Percentiles rank a stretch among this genome's conserved stretches.
These are phyloP conservation scores for Hypomyces perniciosus DNA, from an alignment of 2,329 filamentous ascomycete genomes.

Conservation along the genomic window DNA sequence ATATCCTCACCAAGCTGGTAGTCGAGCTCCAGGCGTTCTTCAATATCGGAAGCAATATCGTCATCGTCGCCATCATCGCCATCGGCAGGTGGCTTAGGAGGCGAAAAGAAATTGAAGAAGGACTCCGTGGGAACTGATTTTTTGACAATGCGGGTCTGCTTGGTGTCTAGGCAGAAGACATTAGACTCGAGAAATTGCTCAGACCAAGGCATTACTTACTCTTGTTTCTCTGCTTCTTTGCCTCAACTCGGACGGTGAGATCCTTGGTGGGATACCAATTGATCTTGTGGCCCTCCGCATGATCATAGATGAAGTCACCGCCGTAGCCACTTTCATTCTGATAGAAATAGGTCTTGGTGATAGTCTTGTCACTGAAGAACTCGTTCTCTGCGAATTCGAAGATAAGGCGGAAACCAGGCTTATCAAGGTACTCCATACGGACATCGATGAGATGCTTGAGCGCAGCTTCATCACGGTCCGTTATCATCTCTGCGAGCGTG, in stretches of 20 bases:
- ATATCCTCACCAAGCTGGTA: conserved; percentile 99
- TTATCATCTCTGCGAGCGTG: conserved; percentile 96
- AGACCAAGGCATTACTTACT: conserved; percentile 47
- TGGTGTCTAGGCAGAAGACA: conserved; percentile 63
- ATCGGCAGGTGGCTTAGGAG: conserved; percentile 76
- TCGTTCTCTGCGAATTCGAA: conserved; percentile 96
- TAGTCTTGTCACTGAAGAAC: conserved; percentile 93
- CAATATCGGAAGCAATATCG: conserved; percentile 73
- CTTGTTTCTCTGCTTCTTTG: conserved; percentile 99
- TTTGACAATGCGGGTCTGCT: conserved; percentile 98
- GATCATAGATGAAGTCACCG: conserved; percentile 99
- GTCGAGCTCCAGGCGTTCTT: conserved; percentile 95
- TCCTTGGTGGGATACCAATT: conserved; percentile 94
- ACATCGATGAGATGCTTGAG: conserved; percentile 88
- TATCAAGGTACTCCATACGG: conserved; percentile 98
- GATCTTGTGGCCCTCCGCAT: conserved; percentile 96
- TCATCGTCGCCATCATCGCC: conserved; percentile 66
- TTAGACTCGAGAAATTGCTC: neutral
- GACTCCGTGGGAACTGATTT: conserved; percentile 98
- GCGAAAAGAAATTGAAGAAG: conserved; percentile 99
- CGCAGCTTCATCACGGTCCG: conserved; percentile 90
- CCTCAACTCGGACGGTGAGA: conserved; percentile 88
- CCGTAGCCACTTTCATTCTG: conserved; percentile 98
- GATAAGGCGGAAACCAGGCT: conserved; percentile 95
- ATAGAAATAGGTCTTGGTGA: conserved; percentile 99